A percentile compares a stretch with the other conserved stretches of the same genome.
These are phyloP conservation scores for Leishmania major DNA, from an alignment of 208 protist genomes.

Conservation along the genomic window DNA sequence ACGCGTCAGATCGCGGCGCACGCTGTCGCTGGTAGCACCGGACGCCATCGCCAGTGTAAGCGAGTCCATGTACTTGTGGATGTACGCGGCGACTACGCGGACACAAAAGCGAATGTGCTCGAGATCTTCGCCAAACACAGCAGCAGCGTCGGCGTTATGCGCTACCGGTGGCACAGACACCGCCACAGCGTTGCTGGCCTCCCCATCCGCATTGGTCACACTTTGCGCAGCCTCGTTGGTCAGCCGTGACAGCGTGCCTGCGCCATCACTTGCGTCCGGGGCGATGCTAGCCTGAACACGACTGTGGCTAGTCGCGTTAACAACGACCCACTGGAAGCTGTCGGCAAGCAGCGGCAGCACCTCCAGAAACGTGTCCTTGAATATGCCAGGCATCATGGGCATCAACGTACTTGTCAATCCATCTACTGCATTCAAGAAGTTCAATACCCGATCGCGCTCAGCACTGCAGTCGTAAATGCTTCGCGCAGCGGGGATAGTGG, in stretches of 20 bases:
- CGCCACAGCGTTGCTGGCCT: not conserved
- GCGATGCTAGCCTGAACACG: not conserved
- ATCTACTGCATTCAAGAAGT: conserved; percentile 80
- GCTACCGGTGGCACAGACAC: not conserved
- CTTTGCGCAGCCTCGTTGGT: not conserved
- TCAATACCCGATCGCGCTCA: conserved; percentile 46
- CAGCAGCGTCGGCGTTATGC: conserved; percentile 8
- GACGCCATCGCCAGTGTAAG: conserved; percentile 20
- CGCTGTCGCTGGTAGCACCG: not conserved
- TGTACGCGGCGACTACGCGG: conserved; percentile 81
- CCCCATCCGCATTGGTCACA: conserved; percentile 1
- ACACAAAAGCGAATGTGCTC: conserved; percentile 85
- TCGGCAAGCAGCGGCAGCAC: conserved; percentile 77
- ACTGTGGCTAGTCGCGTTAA: conserved; percentile 45
- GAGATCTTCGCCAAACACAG: conserved; percentile 81
- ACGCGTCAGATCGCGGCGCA: conserved; percentile 36
- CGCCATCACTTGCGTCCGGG: not conserved
- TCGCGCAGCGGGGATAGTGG: not conserved
- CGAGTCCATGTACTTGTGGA: conserved; percentile 77
- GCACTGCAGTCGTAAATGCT: not conserved
- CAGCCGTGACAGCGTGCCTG: not conserved
- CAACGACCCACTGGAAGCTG: conserved; percentile 71
- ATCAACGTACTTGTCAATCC: conserved; percentile 66
- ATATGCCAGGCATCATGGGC: conserved; percentile 72
- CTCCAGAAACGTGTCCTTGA: conserved; percentile 68